A percentile compares a stretch with the other conserved stretches of the same genome.
These are phyloP conservation scores for Pyrenophora seminiperda DNA, from an alignment of 2,329 filamentous ascomycete genomes.

Conservation along the genomic window DNA sequence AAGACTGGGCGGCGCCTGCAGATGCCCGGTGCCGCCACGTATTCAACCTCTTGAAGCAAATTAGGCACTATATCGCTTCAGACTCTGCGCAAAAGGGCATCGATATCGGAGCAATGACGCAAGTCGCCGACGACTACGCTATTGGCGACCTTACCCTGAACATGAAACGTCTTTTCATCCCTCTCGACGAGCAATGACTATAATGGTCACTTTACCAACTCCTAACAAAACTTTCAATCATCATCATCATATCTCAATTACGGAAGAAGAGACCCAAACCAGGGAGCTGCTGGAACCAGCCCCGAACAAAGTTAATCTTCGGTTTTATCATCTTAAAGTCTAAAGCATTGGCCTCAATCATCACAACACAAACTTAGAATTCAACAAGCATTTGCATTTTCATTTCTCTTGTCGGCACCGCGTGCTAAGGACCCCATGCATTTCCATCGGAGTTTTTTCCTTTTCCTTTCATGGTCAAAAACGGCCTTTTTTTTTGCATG, in stretches of 20 bases:
- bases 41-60: slow-evolving; percentile 65
- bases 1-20: slow-evolving; percentile 61
- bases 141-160: slow-evolving; percentile 68
- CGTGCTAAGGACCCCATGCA: slow-evolving; percentile 32
- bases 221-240: slow-evolving; percentile 1
- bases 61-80: slow-evolving; percentile 64
- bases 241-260: not conserved
- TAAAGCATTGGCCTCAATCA: slow-evolving; percentile 13
- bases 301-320: slow-evolving; percentile 26
- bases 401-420: no score
- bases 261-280: slow-evolving; percentile 8
- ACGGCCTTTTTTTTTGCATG: slow-evolving; percentile 23
- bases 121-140: slow-evolving; percentile 71
- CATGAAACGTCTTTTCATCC: slow-evolving; percentile 73
- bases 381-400: no score
- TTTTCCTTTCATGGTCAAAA: no score
- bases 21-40: slow-evolving; percentile 66
- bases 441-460: slow-evolving; percentile 38
- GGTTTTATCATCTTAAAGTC: slow-evolving; percentile 30
- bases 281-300: slow-evolving; percentile 8
- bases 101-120: slow-evolving; percentile 69
- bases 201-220: not conserved
- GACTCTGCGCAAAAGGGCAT: slow-evolving; percentile 70
- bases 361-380: slow-evolving; percentile 11
- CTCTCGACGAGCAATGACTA: slow-evolving; percentile 48